Evolutionary conservation across 768 basidiomycete genomes (phyloP).

Genomic region (Naganishia onofrii): DNA sequence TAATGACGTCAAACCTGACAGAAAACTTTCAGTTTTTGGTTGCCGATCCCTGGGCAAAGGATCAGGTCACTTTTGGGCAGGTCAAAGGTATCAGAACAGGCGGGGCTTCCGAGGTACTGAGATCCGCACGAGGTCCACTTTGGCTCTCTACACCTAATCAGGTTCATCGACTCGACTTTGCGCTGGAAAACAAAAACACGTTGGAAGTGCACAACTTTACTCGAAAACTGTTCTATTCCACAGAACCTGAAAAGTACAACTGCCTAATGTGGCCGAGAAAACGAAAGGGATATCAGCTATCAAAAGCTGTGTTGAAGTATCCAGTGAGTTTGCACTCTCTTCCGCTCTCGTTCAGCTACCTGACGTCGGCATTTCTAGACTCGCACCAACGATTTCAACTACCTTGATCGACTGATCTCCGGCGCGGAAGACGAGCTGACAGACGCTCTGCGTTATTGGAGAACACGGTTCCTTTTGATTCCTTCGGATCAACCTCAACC

Average conservation of each 20-base stretch:
- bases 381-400: conserved; percentile 43
- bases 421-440: conserved; percentile 56
- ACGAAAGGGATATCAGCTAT: conserved; percentile 79
- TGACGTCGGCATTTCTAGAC: conserved; percentile 57
- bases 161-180: conserved; percentile 87
- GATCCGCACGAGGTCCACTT: conserved; percentile 61
- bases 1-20: conserved; percentile 49
- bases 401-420: conserved; percentile 50
- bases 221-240: conserved; percentile 59
- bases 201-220: conserved; percentile 86
- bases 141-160: conserved; percentile 94
- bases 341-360: conserved; percentile 41
- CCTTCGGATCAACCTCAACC: conserved; percentile 71
- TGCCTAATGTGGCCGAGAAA: conserved; percentile 92
- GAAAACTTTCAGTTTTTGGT: conserved; percentile 94
- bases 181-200: conserved; percentile 63
- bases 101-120: conserved; percentile 52
- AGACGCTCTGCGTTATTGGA: conserved; percentile 79
- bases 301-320: conserved; percentile 68
- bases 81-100: conserved; percentile 59
- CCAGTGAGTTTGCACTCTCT: conserved; percentile 56
- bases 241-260: conserved; percentile 67
- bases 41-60: conserved; percentile 40
- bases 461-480: conserved; percentile 88
- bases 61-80: conserved; percentile 52